Percentiles rank a stretch among this genome's conserved stretches.
These are phyloP conservation scores for Chimonanthus salicifolius DNA, from an alignment of 164 flowering plant species.

Conservation along the genomic window DNA sequence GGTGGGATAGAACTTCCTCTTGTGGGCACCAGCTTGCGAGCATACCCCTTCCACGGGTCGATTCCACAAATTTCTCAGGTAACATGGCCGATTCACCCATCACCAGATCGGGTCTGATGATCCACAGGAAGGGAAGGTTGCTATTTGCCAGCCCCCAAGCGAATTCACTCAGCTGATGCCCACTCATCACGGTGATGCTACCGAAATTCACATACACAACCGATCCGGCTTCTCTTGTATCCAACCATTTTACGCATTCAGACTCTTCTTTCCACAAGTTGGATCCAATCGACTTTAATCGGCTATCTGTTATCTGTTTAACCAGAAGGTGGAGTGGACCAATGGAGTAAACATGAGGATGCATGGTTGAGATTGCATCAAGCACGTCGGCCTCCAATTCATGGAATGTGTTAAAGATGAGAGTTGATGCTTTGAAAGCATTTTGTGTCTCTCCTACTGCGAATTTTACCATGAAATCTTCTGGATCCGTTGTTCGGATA, in stretches of 20 bases:
- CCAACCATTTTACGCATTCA: too few relatives aligned
- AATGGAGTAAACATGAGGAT: slow-evolving; percentile 1
- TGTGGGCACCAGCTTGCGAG: slow-evolving; percentile 28
- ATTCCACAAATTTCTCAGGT: slow-evolving; percentile 23
- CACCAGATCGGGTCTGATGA: slow-evolving; percentile 20
- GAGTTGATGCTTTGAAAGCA: not conserved
- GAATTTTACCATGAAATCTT: not conserved
- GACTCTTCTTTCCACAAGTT: too few relatives aligned
- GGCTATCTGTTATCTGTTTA: not conserved
- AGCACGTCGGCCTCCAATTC: not conserved
- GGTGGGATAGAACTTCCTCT: slow-evolving; percentile 1
- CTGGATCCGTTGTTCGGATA: too few relatives aligned
- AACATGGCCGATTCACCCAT: slow-evolving; percentile 24
- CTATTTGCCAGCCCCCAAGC: too few relatives aligned
- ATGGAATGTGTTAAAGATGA: slow-evolving; percentile 4
- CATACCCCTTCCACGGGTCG: slow-evolving; percentile 23
- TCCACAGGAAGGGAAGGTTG: too few relatives aligned
- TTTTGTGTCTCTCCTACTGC: not conserved
- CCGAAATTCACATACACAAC: too few relatives aligned
- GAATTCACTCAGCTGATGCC: too few relatives aligned
- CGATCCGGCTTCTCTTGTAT: too few relatives aligned
- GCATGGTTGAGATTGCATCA: not conserved
- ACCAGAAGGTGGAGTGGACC: slow-evolving; percentile 11
- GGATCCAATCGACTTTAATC: too few relatives aligned
- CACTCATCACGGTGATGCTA: too few relatives aligned